Evolutionary conservation across 345 rosid genomes (phyloP).

Genomic region (Boechera retrofracta): DNA sequence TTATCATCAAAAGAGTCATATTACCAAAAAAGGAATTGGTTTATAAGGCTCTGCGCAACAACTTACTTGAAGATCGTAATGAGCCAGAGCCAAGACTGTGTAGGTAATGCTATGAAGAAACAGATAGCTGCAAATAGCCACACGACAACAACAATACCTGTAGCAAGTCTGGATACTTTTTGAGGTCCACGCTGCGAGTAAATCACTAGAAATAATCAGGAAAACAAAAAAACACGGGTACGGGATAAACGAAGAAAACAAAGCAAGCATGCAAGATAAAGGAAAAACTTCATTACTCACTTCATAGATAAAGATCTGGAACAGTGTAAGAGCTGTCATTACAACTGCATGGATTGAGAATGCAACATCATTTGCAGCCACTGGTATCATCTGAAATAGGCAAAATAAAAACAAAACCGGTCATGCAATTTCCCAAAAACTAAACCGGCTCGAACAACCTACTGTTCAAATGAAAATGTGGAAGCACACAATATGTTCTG

Average conservation of each 20-base stretch:
- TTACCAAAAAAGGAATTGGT: neutral
- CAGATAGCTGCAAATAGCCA: conserved; percentile 72
- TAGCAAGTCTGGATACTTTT: conserved; percentile 68
- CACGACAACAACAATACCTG: conserved; percentile 56
- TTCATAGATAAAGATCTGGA: conserved; percentile 78
- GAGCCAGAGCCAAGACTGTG: conserved; percentile 88
- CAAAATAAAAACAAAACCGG: neutral
- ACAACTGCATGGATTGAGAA: conserved; percentile 91
- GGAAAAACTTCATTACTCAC: conserved; percentile 47
- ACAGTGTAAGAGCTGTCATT: conserved; percentile 65
- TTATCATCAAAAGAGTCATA: conserved; percentile 2
- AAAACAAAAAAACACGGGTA: neutral
- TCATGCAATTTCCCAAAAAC: conserved; percentile 3
- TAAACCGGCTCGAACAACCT: conserved; percentile 8
- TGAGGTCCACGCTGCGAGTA: conserved; percentile 78
- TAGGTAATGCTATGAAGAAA: conserved; percentile 75
- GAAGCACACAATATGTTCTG: neutral
- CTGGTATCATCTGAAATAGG: conserved; percentile 84
- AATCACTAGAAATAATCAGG: conserved; percentile 24
- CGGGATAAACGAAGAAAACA: neutral
- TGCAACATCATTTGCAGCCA: conserved; percentile 91
- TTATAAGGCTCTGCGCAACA: neutral
- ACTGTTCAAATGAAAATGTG: neutral
- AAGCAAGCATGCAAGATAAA: neutral
- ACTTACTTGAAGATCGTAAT: conserved; percentile 80